A percentile compares a stretch with the other conserved stretches of the same genome.
Conservation (phyloP, 2,329 filamentous ascomycete genomes). For the Capronia epimyces region DNA sequence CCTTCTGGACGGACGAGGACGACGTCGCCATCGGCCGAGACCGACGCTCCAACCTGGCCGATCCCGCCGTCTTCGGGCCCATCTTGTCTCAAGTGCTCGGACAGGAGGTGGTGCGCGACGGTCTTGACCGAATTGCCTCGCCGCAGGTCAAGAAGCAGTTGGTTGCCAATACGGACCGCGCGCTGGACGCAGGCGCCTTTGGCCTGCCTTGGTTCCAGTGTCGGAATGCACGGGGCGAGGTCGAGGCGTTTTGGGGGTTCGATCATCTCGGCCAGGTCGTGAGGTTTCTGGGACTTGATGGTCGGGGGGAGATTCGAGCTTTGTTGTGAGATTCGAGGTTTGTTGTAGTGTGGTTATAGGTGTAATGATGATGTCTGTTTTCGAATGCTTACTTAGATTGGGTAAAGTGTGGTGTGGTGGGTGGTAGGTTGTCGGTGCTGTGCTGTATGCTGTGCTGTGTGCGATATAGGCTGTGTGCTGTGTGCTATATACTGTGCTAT, state of each 20-base stretch:
- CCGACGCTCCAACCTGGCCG: constrained; percentile 28
- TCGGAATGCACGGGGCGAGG: constrained; percentile 50
- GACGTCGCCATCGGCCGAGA: no score
- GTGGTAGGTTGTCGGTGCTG: no score
- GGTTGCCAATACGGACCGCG: constrained; percentile 46
- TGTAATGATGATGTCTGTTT: no score
- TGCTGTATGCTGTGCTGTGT: no score
- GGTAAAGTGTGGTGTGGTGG: no score
- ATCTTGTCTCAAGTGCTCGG: constrained; percentile 45
- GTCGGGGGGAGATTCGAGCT: constrained; percentile 14
- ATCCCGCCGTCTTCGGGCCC: constrained; percentile 39
- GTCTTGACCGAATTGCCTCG: constrained; percentile 6
- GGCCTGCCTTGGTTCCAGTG: constrained; percentile 57
- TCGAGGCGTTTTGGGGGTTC: constrained; percentile 55
- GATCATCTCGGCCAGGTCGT: constrained; percentile 55
- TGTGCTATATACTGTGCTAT: no score
- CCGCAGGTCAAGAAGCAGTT: constrained; percentile 41
- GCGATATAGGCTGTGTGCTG: no score
- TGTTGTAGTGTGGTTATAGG: background rate
- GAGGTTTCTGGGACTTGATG: constrained; percentile 49
- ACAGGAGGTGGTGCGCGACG: constrained; percentile 36
- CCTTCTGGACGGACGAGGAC: constrained; percentile 48
- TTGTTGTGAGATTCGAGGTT: constrained; percentile 9
- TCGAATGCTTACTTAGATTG: no score
- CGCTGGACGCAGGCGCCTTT: constrained; percentile 53